Base-by-base conservation (phyloP, 352 stramenopile genomes). In the Halophytophthora polymorphica region DNA sequence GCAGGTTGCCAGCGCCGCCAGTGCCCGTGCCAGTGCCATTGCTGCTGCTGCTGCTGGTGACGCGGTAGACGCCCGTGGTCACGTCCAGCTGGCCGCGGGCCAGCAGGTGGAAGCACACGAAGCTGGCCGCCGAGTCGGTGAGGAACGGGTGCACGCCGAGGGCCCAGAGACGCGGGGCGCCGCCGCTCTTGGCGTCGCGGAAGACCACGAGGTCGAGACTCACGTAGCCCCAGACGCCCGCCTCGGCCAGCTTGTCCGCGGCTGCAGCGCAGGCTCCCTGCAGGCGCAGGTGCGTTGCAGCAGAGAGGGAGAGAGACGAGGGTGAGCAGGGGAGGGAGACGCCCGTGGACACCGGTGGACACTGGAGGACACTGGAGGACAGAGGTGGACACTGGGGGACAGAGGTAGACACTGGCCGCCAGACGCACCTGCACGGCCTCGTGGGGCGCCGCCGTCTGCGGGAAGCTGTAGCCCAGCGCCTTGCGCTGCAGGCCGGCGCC, bases 201-300 rank as follows among this genome's bases (percentile, higher is more conserved):
- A 91, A 91, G 8, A 89, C 70, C 7, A 89, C 53, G 45, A 86
- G 88, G 47, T 96, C 78, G 8, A 97, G 57, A 51, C 77, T 90
- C n/a, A 75, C 67, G 58, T 96, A 91, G 19, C 88, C 88, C 49
- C 86, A 86, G 19, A 96, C 56, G 42, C 40, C 61, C 19, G 56
- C 65, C 45, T 65, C 61, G 25, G 56, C 50, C 40, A 69, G 33
- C 34, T 58, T 12, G 35, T 53, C 59, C n/a, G 55, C 60, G 6
- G 28, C 21, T 14, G 56, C 61, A 18, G 21, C 55, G 34, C 51
- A 68, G 15, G 58, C 58, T 25, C 62, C 58, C 58, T 71, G 43
- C 31, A 47, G 25, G 7, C 22, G n/a, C n/a, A n/a, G n/a, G n/a
- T n/a, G n/a, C n/a, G 43, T 45, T 39, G 25, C 22, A 6, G 25